phyloP scores from a whole-genome alignment of 352 stramenopile genomes.

The Phytophthora ramorum region DNA sequence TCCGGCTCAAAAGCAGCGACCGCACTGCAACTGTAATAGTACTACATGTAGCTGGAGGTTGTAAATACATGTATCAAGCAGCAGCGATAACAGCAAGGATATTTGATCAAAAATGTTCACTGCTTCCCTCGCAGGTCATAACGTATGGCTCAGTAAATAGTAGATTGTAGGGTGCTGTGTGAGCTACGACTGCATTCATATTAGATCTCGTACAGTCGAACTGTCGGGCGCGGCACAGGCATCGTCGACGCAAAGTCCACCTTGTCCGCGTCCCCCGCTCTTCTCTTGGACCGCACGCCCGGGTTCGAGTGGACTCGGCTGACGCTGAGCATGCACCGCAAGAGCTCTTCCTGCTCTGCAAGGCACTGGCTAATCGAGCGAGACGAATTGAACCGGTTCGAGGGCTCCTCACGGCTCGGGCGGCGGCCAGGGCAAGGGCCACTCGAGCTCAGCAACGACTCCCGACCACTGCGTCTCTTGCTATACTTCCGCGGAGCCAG shows the following conservation, averaged over 20 bases:
- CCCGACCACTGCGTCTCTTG: constrained; percentile 20
- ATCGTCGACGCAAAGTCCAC: constrained; percentile 36
- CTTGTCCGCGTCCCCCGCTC: constrained; percentile 5
- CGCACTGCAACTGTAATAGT: too few relatives aligned
- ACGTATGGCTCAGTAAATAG: constrained; percentile 18
- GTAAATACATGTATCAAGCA: too few relatives aligned
- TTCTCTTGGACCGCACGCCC: constrained; percentile 18
- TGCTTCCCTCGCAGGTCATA: background rate
- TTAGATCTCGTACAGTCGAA: constrained; percentile 37
- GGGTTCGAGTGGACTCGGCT: constrained; percentile 33
- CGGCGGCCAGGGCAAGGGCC: constrained; percentile 16
- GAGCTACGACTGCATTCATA: background rate
- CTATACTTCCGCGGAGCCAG: constrained; percentile 24
- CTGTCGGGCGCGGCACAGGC: constrained; percentile 19
- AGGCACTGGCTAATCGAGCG: constrained; percentile 51
- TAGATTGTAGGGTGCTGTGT: constrained; percentile 9
- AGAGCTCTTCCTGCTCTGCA: constrained; percentile 47
- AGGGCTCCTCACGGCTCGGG: constrained; percentile 22
- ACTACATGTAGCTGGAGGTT: too few relatives aligned
- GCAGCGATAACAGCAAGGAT: too few relatives aligned
- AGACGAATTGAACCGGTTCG: constrained; percentile 31
- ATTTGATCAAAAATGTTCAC: background rate
- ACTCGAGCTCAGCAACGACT: constrained; percentile 27
- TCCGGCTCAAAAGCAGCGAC: too few relatives aligned
- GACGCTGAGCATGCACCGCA: constrained; percentile 47